Evolutionary conservation across 202 grass and related monocot species (phyloP).

Genomic region (Cymbopogon flexuosus): DNA sequence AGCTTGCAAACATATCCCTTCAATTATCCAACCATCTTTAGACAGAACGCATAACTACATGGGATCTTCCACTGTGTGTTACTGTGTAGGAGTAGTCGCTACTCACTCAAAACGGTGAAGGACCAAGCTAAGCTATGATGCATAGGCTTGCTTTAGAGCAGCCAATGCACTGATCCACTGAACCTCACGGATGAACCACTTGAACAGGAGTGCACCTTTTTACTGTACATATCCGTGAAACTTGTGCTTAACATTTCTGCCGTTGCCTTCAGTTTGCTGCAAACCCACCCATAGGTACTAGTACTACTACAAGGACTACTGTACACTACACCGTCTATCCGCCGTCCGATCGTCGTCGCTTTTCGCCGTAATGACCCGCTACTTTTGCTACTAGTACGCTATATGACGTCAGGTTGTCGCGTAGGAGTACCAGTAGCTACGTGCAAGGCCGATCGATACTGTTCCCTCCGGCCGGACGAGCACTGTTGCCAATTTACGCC

Average conservation of each 20-base stretch:
- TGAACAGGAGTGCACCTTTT: neutral
- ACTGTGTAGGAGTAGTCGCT: no score
- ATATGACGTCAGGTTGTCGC: no score
- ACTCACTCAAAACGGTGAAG: neutral
- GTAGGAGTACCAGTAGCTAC: no score
- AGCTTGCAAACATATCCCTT: no score
- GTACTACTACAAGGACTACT: no score
- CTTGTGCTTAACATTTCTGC: neutral
- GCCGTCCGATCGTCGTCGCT: neutral
- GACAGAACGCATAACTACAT: no score
- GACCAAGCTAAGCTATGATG: neutral
- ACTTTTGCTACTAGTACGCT: no score
- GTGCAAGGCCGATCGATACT: neutral
- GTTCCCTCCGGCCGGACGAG: neutral
- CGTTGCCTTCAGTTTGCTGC: neutral
- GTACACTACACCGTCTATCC: neutral
- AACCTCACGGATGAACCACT: neutral
- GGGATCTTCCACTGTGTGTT: no score
- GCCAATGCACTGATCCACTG: neutral
- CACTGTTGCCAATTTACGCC: constrained; percentile 23
- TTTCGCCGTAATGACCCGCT: no score
- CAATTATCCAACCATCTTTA: no score
- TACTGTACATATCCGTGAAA: neutral
- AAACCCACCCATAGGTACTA: neutral
- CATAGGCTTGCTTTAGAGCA: no score